Conservation (phyloP, 1,284 basidiomycete species). For the Boletus mariae region DNA sequence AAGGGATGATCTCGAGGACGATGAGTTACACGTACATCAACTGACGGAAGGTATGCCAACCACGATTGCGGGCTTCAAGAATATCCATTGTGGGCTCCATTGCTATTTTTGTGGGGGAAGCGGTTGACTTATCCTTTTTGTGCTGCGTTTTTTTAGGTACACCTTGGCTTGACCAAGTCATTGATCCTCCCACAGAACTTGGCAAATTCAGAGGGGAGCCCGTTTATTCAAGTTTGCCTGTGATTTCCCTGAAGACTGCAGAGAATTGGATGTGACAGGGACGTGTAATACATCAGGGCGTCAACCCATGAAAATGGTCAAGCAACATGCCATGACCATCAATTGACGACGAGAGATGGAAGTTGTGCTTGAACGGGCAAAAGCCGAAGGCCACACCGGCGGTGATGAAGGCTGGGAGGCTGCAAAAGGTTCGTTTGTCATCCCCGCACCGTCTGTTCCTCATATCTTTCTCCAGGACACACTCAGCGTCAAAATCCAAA, state of each 20-base stretch:
- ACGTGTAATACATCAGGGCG: slow-evolving; percentile 66
- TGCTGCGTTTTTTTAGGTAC: slow-evolving; percentile 52
- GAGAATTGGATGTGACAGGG: slow-evolving; percentile 96
- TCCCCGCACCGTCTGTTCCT: not conserved
- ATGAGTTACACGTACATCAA: slow-evolving; percentile 80
- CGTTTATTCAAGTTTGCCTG: slow-evolving; percentile 85
- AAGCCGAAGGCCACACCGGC: slow-evolving; percentile 33
- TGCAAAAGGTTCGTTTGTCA: slow-evolving; percentile 62
- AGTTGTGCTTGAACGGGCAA: slow-evolving; percentile 49
- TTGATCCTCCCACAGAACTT: slow-evolving; percentile 81
- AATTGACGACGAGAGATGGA: slow-evolving; percentile 83
- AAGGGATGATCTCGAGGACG: slow-evolving; percentile 91
- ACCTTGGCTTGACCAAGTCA: slow-evolving; percentile 82
- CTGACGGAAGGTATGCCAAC: slow-evolving; percentile 93
- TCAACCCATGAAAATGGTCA: slow-evolving; percentile 89
- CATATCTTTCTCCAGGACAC: slow-evolving; percentile 43
- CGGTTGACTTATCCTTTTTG: slow-evolving; percentile 6
- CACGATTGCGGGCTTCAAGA: slow-evolving; percentile 89
- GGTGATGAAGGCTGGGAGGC: slow-evolving; percentile 53
- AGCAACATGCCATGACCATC: slow-evolving; percentile 82
- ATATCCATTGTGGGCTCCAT: slow-evolving; percentile 69
- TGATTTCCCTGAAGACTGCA: slow-evolving; percentile 81
- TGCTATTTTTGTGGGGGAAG: slow-evolving; percentile 3
- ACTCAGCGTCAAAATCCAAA: slow-evolving; percentile 54
- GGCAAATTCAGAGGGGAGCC: slow-evolving; percentile 92